A percentile compares a stretch with the other conserved stretches of the same genome.
Evolutionary conservation across 2,329 filamentous ascomycete species (phyloP).

Genomic region (Cladosporium phlei): DNA sequence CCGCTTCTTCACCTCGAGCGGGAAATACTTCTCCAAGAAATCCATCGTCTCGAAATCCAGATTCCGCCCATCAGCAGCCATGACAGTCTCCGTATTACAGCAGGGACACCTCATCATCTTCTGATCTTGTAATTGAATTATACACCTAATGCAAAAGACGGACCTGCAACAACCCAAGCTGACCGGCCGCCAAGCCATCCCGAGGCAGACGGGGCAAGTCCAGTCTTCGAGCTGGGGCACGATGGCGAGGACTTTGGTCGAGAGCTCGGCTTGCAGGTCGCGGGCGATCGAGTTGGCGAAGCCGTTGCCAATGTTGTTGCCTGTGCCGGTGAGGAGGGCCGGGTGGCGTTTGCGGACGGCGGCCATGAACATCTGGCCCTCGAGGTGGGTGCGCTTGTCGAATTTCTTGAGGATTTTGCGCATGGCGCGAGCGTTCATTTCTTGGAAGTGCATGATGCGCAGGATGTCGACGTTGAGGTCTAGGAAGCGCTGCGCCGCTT

Average conservation of each 20-base stretch:
- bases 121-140: conserved; percentile 72
- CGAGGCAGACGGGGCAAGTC: conserved; percentile 73
- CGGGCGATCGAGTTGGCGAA: conserved; percentile 66
- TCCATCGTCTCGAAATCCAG: conserved; percentile 64
- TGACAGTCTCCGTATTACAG: conserved; percentile 67
- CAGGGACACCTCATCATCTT: conserved; percentile 66
- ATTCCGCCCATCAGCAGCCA: conserved; percentile 62
- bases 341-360: conserved; percentile 26
- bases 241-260: conserved; percentile 64
- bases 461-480: conserved; percentile 70
- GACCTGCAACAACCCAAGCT: conserved; percentile 65
- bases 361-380: conserved; percentile 37
- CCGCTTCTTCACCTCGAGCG: conserved; percentile 61
- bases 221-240: conserved; percentile 84
- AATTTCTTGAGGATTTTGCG: conserved; percentile 89
- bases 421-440: conserved; percentile 74
- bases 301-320: conserved; percentile 53
- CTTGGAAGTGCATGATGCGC: conserved; percentile 76
- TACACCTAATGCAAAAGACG: conserved; percentile 77
- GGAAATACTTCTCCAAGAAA: conserved; percentile 72
- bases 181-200: conserved; percentile 77
- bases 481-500: conserved; percentile 65
- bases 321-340: conserved; percentile 19
- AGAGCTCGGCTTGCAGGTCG: conserved; percentile 70
- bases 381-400: conserved; percentile 75